Evolutionary conservation across 2,329 filamentous ascomycete genomes (phyloP).

Genomic region (Nakataea oryzae): DNA sequence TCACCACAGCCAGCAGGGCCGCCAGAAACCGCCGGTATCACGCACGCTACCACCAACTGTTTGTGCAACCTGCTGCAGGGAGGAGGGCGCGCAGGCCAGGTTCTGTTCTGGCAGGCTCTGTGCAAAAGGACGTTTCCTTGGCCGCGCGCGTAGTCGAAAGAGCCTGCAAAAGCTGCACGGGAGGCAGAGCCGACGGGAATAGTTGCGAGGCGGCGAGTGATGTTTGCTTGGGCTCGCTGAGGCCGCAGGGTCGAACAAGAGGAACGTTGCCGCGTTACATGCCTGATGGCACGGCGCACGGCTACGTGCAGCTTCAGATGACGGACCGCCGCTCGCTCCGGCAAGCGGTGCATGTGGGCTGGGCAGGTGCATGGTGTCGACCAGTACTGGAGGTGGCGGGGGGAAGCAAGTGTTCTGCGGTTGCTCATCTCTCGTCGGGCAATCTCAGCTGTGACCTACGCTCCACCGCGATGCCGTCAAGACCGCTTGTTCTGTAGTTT

Average conservation of each 20-base stretch:
- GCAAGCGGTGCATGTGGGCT: too few species aligned
- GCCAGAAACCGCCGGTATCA: background rate
- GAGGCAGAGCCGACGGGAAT: background rate
- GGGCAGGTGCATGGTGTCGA: too few species aligned
- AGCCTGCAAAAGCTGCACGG: too few species aligned
- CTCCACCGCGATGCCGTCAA: too few species aligned
- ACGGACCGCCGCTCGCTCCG: too few species aligned
- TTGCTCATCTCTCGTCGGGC: background rate
- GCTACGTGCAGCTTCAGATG: too few species aligned
- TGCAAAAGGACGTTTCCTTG: background rate
- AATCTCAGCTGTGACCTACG: background rate
- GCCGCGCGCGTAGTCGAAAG: too few species aligned
- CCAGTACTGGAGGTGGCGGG: too few species aligned
- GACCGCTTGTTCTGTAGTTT: background rate
- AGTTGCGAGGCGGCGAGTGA: background rate
- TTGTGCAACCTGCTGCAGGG: background rate
- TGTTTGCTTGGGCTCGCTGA: background rate
- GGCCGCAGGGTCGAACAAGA: background rate
- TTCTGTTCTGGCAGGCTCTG: background rate
- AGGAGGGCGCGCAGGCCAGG: background rate
- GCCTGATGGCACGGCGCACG: background rate
- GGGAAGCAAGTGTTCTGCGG: too few species aligned
- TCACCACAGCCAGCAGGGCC: too few species aligned
- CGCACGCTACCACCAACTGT: background rate
- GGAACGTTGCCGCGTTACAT: background rate